Evolutionary conservation across 2,329 filamentous ascomycete species (phyloP), one percentile per base, ranked within the genome.

Genomic region (Ophiostoma sp.): DNA sequence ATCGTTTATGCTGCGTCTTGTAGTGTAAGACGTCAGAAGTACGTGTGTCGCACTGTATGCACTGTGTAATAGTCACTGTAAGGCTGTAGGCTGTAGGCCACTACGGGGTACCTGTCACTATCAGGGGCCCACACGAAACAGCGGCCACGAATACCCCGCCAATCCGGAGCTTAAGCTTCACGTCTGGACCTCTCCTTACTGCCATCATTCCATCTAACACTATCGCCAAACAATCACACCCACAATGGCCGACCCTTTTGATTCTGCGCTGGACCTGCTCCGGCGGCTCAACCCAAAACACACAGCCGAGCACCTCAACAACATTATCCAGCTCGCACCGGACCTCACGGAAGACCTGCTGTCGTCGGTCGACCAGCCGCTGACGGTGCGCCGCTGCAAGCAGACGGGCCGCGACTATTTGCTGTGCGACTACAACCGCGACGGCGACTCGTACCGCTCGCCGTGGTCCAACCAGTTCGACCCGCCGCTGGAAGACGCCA

Each of bases 391-490:
- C 76, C 90, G 92, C 74, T 98, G 95, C 85, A 88, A 88, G 76
- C 91, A 94, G 81, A 91, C 92, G 41, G 93, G 93, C 76, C 91
- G 94, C 75, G 95, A 98, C 82, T 99, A 97, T 83, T 88, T 99
- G 68, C 91, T 97, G 77, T 99, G 95, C 85, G 95, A 99, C 86
- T 99, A 99, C 86, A 99, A 99, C 86, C 94, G 95, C 74, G 95
- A 99, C 81, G 95, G 95, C 73, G 94, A 97, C 83, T 96, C 91
- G 81, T 97, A 97, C 86, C 91, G 95, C 73, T 96, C 92, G 74
- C 95, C 95, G n/a, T 99, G 95, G 95, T 95, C 90, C 82, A 98
- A 98, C 82, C 91, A 97, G 81, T 99, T 99, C 80, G 93, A 98
- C 79, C 95, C 94, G 23, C 91, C 93, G 17, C 86, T 97, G 72